These are phyloP conservation scores for Crepidotus sp. DNA, from an alignment of 1,284 basidiomycete genomes.

Conservation along the genomic window DNA sequence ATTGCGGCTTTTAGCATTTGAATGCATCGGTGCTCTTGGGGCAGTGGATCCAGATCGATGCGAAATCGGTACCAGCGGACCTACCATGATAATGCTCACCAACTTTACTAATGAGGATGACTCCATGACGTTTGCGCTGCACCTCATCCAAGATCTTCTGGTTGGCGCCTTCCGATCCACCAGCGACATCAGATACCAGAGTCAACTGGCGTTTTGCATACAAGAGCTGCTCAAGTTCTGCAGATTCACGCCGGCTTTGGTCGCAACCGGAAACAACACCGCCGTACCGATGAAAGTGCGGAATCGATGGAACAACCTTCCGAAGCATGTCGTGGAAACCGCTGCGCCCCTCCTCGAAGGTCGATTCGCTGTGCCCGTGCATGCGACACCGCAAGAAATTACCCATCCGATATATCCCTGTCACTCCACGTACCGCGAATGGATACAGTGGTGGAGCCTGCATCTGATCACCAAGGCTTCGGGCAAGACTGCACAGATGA, in stretches of 20 bases:
- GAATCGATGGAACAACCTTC: conserved; percentile 70
- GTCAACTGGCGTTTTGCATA: conserved; percentile 83
- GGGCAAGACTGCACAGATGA: conserved; percentile 47
- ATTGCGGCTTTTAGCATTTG: conserved; percentile 67
- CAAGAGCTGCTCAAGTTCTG: conserved; percentile 90
- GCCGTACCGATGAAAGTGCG: conserved; percentile 59
- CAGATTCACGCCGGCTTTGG: conserved; percentile 70
- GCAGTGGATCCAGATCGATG: conserved; percentile 95
- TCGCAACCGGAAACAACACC: conserved; percentile 40
- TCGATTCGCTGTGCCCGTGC: conserved; percentile 42
- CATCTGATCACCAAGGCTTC: conserved; percentile 70
- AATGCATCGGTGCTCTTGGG: conserved; percentile 91
- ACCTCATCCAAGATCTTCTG: conserved; percentile 81
- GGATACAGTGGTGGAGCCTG: conserved; percentile 88
- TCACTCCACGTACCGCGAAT: conserved; percentile 84
- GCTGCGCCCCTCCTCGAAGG: conserved; percentile 82
- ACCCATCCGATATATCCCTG: conserved; percentile 71
- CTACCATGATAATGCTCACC: conserved; percentile 65
- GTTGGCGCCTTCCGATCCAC: conserved; percentile 92
- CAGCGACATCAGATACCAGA: conserved; percentile 90
- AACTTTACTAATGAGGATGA: conserved; percentile 84
- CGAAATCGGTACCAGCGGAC: conserved; percentile 56
- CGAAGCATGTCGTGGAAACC: conserved; percentile 82
- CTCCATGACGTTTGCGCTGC: conserved; percentile 73
- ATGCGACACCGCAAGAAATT: conserved; percentile 28